Evolutionary conservation across 192 early-diverging fungal genomes (phyloP).

Genomic region (Backusella parvicylindrica): DNA sequence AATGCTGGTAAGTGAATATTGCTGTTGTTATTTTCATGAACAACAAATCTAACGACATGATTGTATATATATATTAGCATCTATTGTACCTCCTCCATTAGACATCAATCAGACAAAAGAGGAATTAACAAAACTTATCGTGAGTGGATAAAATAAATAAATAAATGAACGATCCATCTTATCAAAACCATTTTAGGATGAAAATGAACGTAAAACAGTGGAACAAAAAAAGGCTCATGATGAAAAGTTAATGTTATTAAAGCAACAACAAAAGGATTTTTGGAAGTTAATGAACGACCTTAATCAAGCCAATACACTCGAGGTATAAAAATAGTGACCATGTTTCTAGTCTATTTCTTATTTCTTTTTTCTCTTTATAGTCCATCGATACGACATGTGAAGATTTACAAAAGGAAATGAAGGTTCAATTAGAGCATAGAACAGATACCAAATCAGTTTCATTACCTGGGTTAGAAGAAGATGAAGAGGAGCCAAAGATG

Average conservation of each 20-base stretch:
- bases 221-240: slow-evolving; percentile 30
- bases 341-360: not conserved
- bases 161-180: not conserved
- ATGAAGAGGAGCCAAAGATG: not conserved
- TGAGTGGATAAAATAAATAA: slow-evolving; percentile 3
- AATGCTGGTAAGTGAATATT: slow-evolving; percentile 51
- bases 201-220: slow-evolving; percentile 30
- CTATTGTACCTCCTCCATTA: slow-evolving; percentile 31
- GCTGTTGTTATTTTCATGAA: not conserved
- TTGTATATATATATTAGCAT: no score
- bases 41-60: no score
- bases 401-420: not conserved
- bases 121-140: slow-evolving; percentile 20
- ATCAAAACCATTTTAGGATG: slow-evolving; percentile 20
- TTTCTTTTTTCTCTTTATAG: not conserved
- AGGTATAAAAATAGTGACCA: slow-evolving; percentile 21
- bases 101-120: slow-evolving; percentile 26
- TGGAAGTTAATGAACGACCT: slow-evolving; percentile 36
- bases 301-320: slow-evolving; percentile 36
- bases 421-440: slow-evolving; percentile 15
- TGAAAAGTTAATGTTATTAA: slow-evolving; percentile 38
- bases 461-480: not conserved
- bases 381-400: slow-evolving; percentile 1
- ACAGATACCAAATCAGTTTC: not conserved
- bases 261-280: slow-evolving; percentile 28